phyloP scores from a whole-genome alignment of 2,329 filamentous ascomycete genomes.

The Magnaporthiopsis poae region DNA sequence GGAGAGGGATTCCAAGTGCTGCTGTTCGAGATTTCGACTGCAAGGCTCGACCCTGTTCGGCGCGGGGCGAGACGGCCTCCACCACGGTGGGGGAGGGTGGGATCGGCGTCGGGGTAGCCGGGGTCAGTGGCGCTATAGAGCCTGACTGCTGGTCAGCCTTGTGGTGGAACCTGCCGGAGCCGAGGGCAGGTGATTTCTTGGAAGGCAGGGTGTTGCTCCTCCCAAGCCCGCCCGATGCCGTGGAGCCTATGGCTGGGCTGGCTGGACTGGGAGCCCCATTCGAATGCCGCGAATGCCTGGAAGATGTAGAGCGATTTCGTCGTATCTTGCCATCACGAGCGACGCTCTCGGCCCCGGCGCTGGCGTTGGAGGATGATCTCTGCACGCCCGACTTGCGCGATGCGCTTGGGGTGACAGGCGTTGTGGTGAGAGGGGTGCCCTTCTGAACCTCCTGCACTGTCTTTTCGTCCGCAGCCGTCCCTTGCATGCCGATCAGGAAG shows the following conservation, averaged over 20 bases:
- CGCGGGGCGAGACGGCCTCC: slow-evolving; percentile 8
- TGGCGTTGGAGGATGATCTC: slow-evolving; percentile 77
- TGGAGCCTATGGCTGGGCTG: slow-evolving; percentile 45
- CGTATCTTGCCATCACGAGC: slow-evolving; percentile 70
- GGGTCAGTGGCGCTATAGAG: slow-evolving; percentile 23
- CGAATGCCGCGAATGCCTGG: slow-evolving; percentile 71
- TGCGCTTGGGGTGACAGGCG: slow-evolving; percentile 35
- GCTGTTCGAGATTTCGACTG: neutral
- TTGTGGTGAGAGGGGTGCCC: slow-evolving; percentile 50
- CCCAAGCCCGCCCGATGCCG: slow-evolving; percentile 45
- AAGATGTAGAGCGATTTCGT: slow-evolving; percentile 85
- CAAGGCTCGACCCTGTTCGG: neutral
- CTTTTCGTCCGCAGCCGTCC: slow-evolving; percentile 88
- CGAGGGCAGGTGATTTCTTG: slow-evolving; percentile 69
- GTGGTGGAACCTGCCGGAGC: slow-evolving; percentile 54
- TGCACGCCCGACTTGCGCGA: slow-evolving; percentile 43
- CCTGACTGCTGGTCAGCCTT: slow-evolving; percentile 20
- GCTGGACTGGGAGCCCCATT: slow-evolving; percentile 60
- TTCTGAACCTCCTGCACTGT: slow-evolving; percentile 57
- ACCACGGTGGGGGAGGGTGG: slow-evolving; percentile 8
- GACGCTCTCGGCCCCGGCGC: slow-evolving; percentile 77
- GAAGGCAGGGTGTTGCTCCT: slow-evolving; percentile 88
- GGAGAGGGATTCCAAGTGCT: neutral
- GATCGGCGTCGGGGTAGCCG: slow-evolving; percentile 12
- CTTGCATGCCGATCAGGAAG: slow-evolving; percentile 96